Percentiles rank a stretch among this genome's conserved stretches.
phyloP scores from a whole-genome alignment of 2,329 filamentous ascomycete genomes.

The Colletotrichum navitas region DNA sequence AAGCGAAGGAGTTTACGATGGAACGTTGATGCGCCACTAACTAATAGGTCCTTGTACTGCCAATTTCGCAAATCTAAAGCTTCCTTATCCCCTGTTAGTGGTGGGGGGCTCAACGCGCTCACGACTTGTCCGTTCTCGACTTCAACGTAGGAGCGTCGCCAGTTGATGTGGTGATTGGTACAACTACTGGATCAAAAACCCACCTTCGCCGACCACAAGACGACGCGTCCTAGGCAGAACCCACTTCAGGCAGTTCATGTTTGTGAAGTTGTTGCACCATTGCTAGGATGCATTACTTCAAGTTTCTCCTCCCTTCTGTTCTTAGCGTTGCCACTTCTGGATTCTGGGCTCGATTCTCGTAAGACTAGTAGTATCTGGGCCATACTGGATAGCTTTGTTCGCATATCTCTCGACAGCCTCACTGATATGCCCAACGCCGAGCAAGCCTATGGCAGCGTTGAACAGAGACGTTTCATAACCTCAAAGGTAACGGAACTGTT shows the following conservation, averaged over 20 bases:
- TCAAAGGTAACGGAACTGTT: too few relatives aligned
- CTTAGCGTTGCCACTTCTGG: neutral
- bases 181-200: neutral
- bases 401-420: neutral
- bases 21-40: neutral
- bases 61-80: neutral
- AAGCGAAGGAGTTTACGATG: too few relatives aligned
- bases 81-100: neutral
- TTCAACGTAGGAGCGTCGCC: neutral
- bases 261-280: too few relatives aligned
- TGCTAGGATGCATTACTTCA: neutral
- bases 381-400: conserved; percentile 4
- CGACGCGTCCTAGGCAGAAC: neutral
- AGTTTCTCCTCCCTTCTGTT: neutral
- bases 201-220: neutral
- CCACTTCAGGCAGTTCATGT: neutral
- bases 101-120: neutral
- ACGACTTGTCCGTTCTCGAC: neutral
- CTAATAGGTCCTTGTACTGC: neutral
- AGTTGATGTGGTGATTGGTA: neutral
- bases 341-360: conserved; percentile 1
- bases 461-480: too few relatives aligned
- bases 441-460: neutral
- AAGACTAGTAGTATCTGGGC: conserved; percentile 4
- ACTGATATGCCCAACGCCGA: neutral